A percentile compares a stretch with the other conserved stretches of the same genome.
Conservation (phyloP, 306 rosid genomes). For the Quercus ilex region DNA sequence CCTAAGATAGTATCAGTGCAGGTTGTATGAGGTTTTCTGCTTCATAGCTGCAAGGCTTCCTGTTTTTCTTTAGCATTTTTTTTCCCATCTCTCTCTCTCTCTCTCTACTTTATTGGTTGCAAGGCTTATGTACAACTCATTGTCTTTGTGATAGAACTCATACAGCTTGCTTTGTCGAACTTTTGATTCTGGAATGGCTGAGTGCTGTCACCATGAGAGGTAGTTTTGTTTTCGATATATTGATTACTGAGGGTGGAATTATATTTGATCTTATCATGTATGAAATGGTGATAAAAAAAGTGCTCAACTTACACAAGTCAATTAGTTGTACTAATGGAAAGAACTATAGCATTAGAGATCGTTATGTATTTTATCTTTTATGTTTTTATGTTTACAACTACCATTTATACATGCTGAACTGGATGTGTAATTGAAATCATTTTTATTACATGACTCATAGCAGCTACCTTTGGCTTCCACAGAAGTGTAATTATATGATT, state of each 20-base stretch:
- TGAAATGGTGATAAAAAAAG: background rate
- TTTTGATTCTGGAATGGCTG: conserved; percentile 86
- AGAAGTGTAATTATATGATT: background rate
- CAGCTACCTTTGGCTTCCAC: background rate
- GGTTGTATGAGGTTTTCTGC: conserved; percentile 40
- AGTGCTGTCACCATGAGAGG: conserved; percentile 97
- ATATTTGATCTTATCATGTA: background rate
- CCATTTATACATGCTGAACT: background rate
- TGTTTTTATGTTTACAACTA: background rate
- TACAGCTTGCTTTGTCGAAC: conserved; percentile 78
- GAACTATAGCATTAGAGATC: background rate
- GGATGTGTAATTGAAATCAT: background rate
- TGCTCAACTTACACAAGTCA: background rate
- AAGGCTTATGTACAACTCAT: conserved; percentile 21
- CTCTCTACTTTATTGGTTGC: conserved; percentile 14
- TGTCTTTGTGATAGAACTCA: conserved; percentile 59
- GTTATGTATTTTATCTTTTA: background rate
- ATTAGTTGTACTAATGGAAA: background rate
- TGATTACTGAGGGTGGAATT: background rate
- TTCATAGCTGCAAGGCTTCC: conserved; percentile 2
- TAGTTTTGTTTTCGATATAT: conserved; percentile 22
- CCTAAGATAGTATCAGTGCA: conserved; percentile 77
- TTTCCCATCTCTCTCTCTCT: conserved; percentile 1
- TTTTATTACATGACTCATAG: background rate
- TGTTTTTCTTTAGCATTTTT: conserved; percentile 11